phyloP scores from a whole-genome alignment of 208 protist genomes.

The Angomonas ambiguus region DNA sequence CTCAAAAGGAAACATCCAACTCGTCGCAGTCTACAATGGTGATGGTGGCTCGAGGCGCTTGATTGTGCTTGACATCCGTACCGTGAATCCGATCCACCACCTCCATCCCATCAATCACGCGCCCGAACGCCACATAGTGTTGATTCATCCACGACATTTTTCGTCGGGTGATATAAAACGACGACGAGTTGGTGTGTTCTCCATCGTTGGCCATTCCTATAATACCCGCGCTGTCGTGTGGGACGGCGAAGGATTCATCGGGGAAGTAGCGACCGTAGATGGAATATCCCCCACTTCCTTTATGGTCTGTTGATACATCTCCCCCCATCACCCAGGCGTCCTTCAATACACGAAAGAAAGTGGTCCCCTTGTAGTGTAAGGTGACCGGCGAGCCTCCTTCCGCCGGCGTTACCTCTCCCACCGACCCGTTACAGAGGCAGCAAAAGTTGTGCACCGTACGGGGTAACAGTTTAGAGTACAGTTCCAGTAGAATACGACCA shows the following conservation, averaged over 20 bases:
- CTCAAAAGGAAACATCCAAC: constrained; percentile 58
- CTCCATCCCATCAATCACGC: constrained; percentile 89
- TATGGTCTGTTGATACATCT: constrained; percentile 78
- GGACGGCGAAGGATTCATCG: constrained; percentile 92
- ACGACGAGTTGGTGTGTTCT: constrained; percentile 78
- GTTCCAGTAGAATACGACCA: constrained; percentile 80
- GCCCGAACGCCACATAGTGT: constrained; percentile 94
- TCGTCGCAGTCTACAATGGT: constrained; percentile 79
- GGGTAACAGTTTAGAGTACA: constrained; percentile 78
- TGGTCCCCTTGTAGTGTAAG: constrained; percentile 87
- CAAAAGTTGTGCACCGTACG: constrained; percentile 92
- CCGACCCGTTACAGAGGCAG: constrained; percentile 75
- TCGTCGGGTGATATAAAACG: constrained; percentile 86
- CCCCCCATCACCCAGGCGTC: constrained; percentile 94
- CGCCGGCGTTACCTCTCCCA: constrained; percentile 21
- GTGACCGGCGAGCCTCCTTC: constrained; percentile 17
- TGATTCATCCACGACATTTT: constrained; percentile 88
- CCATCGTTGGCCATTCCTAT: constrained; percentile 91
- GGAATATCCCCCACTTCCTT: constrained; percentile 87
- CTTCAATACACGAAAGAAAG: constrained; percentile 91
- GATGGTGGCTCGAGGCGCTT: constrained; percentile 54
- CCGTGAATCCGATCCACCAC: constrained; percentile 79
- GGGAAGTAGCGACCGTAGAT: constrained; percentile 91
- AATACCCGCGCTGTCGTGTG: constrained; percentile 73
- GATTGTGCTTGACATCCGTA: constrained; percentile 78